Evolutionary conservation across 148 eudicot species (phyloP).

Genomic region (Simmondsia chinensis): DNA sequence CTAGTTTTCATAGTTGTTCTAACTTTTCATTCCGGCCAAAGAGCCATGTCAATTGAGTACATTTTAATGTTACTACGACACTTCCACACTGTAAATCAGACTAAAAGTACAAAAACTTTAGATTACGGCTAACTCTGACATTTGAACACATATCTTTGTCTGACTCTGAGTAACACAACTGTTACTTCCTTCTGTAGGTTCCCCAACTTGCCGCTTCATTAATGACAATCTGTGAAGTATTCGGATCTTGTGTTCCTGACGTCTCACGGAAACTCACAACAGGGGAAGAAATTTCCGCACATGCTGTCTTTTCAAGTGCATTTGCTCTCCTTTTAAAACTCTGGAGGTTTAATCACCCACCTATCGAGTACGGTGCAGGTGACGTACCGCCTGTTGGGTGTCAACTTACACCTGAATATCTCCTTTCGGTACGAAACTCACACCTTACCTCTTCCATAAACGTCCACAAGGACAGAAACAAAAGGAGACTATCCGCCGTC

Average conservation of each 20-base stretch:
- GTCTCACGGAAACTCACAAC: constrained; percentile 59
- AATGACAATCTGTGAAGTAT: constrained; percentile 93
- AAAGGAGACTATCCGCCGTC: constrained; percentile 46
- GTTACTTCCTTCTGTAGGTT: constrained; percentile 33
- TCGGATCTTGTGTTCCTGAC: constrained; percentile 77
- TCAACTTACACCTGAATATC: constrained; percentile 90
- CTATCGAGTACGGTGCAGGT: constrained; percentile 81
- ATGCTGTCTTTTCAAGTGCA: constrained; percentile 84
- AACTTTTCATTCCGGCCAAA: too few relatives aligned
- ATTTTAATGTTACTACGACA: too few relatives aligned
- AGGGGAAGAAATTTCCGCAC: constrained; percentile 77
- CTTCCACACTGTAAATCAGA: too few relatives aligned
- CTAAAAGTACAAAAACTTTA: too few relatives aligned
- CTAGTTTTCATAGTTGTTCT: too few relatives aligned
- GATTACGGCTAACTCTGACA: too few relatives aligned
- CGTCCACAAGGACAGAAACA: constrained; percentile 36
- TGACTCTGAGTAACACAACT: too few relatives aligned
- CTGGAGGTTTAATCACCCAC: constrained; percentile 94
- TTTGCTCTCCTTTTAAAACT: constrained; percentile 86
- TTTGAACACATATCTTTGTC: too few relatives aligned
- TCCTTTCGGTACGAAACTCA: constrained; percentile 67
- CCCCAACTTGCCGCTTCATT: constrained; percentile 91
- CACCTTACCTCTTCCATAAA: constrained; percentile 56
- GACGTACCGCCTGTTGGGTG: constrained; percentile 96
- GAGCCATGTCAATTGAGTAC: too few relatives aligned